A percentile compares a stretch with the other conserved stretches of the same genome.
Evolutionary conservation across 2,329 filamentous ascomycete genomes (phyloP).

Genomic region (Penicillium psychrosexuale): DNA sequence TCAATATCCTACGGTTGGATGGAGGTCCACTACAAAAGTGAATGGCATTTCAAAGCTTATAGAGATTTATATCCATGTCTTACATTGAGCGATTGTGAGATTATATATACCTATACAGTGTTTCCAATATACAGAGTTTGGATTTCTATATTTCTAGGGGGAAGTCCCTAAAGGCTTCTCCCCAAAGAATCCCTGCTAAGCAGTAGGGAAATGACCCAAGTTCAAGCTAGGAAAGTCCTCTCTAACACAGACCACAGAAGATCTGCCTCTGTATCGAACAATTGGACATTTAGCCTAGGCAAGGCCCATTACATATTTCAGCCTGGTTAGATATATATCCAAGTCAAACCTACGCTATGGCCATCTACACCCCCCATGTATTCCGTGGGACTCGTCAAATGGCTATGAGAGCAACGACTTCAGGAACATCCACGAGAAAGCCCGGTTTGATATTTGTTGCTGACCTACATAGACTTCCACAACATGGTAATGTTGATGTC

Average conservation of each 20-base stretch:
- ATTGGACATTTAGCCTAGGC: not conserved
- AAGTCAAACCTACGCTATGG: too few relatives aligned
- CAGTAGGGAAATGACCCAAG: too few relatives aligned
- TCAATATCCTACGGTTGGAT: conserved; percentile 4
- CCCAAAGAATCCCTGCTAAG: too few relatives aligned
- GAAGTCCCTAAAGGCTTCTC: not conserved
- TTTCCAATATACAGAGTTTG: not conserved
- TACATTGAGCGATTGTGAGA: not conserved
- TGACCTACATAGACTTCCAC: too few relatives aligned
- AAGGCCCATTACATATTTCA: not conserved
- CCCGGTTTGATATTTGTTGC: too few relatives aligned
- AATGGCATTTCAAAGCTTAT: conserved; percentile 1
- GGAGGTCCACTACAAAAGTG: conserved; percentile 6
- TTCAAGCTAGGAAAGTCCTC: not conserved
- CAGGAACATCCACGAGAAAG: too few relatives aligned
- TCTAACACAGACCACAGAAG: not conserved
- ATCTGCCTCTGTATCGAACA: not conserved
- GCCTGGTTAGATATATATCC: too few relatives aligned
- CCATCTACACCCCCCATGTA: too few relatives aligned
- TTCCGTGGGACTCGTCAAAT: too few relatives aligned
- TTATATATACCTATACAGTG: not conserved
- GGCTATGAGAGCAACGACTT: too few relatives aligned
- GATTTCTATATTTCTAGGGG: conserved; percentile 20
- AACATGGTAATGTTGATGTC: too few relatives aligned
- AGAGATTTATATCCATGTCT: not conserved